Evolutionary conservation across 345 rosid species (phyloP), one percentile per base, ranked within the genome.

Genomic region (Acer yangbiense): DNA sequence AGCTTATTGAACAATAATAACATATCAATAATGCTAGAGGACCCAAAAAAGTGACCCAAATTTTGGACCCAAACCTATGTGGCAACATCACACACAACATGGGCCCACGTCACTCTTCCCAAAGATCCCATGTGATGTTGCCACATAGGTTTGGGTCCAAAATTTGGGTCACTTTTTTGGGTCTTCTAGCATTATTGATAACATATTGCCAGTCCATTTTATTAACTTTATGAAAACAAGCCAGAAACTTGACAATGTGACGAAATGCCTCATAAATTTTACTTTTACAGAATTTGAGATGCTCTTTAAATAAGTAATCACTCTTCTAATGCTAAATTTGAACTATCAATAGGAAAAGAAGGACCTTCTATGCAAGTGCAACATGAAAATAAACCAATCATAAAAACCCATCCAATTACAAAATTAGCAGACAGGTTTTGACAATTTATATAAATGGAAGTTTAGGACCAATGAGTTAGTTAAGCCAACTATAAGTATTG

Each of bases 351-450:
- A 43, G 21, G 4, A 20, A 73, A 13, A 9, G 46, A 43, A 73
- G 55, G 18, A 41, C 29, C 39, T 60, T 16, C 54, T 14, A 63
- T 7, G 54, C 20, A 35, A 35, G 39, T 35, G 46, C 46, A 60
- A 7, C 46, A 60, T 52, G 61, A 80, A 54, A 68, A 73, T 73
- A 54, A 60, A 60, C 20, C 20, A 41, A 21, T 71, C 14, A 60
- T 7, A 25, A 60, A 73, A n/a, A 21, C 52, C 44, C 48, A 48
- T 64, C 44, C 27, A 9, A 63, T 35, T 63, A 64, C 29, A 61
- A 27, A 61, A 61, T 73, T 23, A 44, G 41, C 68, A 61, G 41
- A 23, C 16, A 44, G 20, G 20, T 11, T 11, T 55, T 21, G 20
- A 9, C 67, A 72, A 50, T 23, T 48, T 27, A 74, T n/a, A 3